Evolutionary conservation across 192 early-diverging fungal species (phyloP).

Genomic region (Backusella morwellensis): DNA sequence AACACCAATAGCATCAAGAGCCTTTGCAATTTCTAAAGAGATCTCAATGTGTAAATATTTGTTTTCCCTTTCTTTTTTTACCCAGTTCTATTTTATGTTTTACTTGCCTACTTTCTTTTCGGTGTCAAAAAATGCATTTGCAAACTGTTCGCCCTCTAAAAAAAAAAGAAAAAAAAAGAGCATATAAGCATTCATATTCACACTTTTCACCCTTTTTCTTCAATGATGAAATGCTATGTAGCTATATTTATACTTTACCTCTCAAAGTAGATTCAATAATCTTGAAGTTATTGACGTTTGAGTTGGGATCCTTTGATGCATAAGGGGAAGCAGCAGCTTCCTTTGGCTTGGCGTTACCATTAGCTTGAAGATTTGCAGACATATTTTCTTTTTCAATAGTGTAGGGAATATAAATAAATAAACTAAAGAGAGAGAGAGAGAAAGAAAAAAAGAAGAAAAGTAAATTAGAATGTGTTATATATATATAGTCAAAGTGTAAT

Average conservation of each 20-base stretch:
- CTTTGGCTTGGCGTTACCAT: conserved; percentile 1
- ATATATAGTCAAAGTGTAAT: conserved; percentile 1
- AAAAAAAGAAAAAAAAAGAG: neutral
- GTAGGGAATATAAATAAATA: neutral
- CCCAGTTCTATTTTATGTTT: neutral
- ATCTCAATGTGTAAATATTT: neutral
- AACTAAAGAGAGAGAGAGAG: neutral
- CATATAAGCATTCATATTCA: neutral
- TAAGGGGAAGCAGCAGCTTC: conserved; percentile 42
- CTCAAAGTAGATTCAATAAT: conserved; percentile 96
- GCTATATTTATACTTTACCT: conserved; percentile 49
- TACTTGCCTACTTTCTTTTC: conserved; percentile 81
- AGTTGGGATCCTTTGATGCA: conserved; percentile 65
- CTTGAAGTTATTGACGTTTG: conserved; percentile 86
- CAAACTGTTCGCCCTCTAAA: conserved; percentile 97
- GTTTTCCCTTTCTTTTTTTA: neutral
- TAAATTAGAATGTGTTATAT: neutral
- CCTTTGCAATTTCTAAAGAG: conserved; percentile 84
- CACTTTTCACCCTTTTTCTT: neutral
- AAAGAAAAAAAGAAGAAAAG: neutral
- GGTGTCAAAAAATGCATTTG: conserved; percentile 97
- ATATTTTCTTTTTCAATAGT: neutral
- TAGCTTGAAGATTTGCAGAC: neutral
- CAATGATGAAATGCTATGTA: too few species aligned
- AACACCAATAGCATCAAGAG: conserved; percentile 97